Base-by-base conservation (phyloP, 352 stramenopile genomes). In the Pythium rishiriense region DNA sequence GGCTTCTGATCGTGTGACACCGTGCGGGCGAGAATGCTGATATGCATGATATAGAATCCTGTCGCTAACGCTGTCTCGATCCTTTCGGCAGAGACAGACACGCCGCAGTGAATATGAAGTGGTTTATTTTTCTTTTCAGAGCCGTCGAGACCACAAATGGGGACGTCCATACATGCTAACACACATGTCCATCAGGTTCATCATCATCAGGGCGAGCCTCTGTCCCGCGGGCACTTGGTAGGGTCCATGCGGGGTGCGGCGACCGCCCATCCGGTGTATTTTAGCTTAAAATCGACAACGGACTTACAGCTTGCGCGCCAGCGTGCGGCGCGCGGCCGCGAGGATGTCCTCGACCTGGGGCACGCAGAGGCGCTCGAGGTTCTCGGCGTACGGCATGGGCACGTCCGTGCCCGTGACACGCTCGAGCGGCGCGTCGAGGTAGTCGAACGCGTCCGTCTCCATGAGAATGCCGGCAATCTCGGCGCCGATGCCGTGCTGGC, bases 361-460 rank as follows among this genome's bases (percentile, higher is more conserved):
- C 42, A 99, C 75, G 66, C 93, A 96, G 60, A 93, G 68, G 70
- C 91, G 83, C 80, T 99, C 97, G 64, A 99, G 82, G 78, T 98
- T 98, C 21, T 91, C 90, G 19, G 97, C 93, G 85, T 99, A 99
- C 43, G 98, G 94, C 97, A 99, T 99, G 33, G 98, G 98, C 61
- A 99, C 95, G 78, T 99, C 98, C 33, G 97, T 98, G 71, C 96
- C 93, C 26, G 96, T 99, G 60, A 99, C 93, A 62, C 98, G 89
- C 78, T 99, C 94, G 50, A 99, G 75, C 8, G 98, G 98, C 22
- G 98, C 97, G 81, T 99, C 97, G 69, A 99, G 82, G 83, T 98
- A 99, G 83, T 99, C 98, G 69, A 99, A 99, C 28, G 91, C 94
- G 28, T 98, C 96, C 51, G 97, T 97, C 84, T 99, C 97, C 89